Evolutionary conservation across 495 filamentous ascomycete species (phyloP), one percentile per base, ranked within the genome.

Genomic region (Hypoxylon intermedium): DNA sequence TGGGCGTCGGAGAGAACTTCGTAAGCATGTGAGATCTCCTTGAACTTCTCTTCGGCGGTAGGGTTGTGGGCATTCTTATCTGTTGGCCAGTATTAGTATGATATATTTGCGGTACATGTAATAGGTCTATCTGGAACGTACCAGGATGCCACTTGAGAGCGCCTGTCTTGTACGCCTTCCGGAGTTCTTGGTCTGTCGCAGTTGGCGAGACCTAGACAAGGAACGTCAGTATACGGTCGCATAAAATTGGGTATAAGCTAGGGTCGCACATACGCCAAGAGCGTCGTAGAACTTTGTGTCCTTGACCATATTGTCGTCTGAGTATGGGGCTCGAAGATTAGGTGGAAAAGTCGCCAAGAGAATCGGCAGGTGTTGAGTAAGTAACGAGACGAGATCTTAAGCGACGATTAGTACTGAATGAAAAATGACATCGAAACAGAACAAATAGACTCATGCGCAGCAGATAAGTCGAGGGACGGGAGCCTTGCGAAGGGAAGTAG

Each of bases 21-120:
- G 74, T 97, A 98, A 26, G 94, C 94, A 63, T 92, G 87, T 49
- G 91, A 95, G 43, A 98, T 82, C 68, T 97, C 93, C 79, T 98
- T 97, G 85, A 99, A 98, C 74, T 97, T 98, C 46, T 97, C 91
- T 48, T 92, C 91, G 37, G 94, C 91, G 20, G 90, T 90, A 34
- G 93, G 92, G 80, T 93, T 93, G 78, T 94, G 86, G 40, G 87
- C 85, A 74, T 98, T 98, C 83, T 98, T 98, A 78, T 98, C 94
- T 96, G 65, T 48, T 64, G 47, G 31, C 36, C 36, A 34, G 20
- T 5, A 56, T 75, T 45, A 76, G 68, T 42, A 60, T 40, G 9
- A 49, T 15, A 6, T 5, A 5, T 24, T 12, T 28, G 18, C 18
- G 26, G n/a, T 11, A 28, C 11, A 20, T 47, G 1, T 33, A n/a